Base-by-base conservation (phyloP, 495 filamentous ascomycete genomes). In the Podospora anserina region DNA sequence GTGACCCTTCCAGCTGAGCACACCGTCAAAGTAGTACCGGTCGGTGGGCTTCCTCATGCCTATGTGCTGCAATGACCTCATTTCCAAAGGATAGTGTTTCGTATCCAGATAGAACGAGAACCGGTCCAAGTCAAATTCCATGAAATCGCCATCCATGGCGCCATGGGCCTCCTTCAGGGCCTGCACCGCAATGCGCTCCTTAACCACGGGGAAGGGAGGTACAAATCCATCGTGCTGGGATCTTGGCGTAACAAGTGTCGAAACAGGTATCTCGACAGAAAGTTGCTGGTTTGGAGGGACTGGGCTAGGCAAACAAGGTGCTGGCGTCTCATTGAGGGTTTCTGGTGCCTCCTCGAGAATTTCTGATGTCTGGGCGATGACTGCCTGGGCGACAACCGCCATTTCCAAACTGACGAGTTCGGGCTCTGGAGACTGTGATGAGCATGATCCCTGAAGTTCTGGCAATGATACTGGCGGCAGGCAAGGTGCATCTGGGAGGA, bases 21-120 rank as follows among this genome's bases (percentile, higher is more conserved):
- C 71, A 0, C 90, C 91, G 72, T 91, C 86, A 62, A 92, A 86
- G 64, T 79, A 84, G 30, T 83, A 80, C 0, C 39, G 65, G 63
- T 78, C 74, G 11, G 23, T 23, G 78, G 64, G 15, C 70, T 71
- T 0, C n/a, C 27, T 30, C 78, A 78, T 76, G 0, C 75, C 71
- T 18, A 89, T 71, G 28, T 84, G 76, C n/a, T 88, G 82, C 1
- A 89, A 73, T 0, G 85, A 77, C 7, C 81, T 78, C 66, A 89
- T 78, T 67, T 88, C 84, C 62, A 75, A 75, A 4, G 77, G 76
- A 60, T 79, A 82, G 16, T 71, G 44, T 1, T 32, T 56, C 4
- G 64, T 63, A 27, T 78, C 69, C 32, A 82, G 67, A 63, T 89
- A 89, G 26, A 88, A 80, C 2, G 75, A 74, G 68, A 89, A 89